Percentiles rank a stretch among this genome's conserved stretches.
These are phyloP conservation scores for Amylocarpus encephaloides DNA, from an alignment of 2,329 filamentous ascomycete species.

Conservation along the genomic window DNA sequence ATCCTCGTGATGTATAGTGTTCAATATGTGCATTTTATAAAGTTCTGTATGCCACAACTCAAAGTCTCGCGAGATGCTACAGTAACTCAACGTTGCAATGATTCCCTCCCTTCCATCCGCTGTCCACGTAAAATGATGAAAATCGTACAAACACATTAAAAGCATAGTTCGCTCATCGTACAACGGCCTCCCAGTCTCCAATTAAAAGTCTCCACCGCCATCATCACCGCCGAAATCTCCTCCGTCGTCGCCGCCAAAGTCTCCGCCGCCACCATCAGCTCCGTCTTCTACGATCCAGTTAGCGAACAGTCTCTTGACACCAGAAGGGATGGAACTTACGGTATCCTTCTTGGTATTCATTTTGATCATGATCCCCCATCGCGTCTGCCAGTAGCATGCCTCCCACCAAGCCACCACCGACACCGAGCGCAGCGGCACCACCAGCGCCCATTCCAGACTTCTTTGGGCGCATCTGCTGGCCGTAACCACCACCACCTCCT, in stretches of 20 bases:
- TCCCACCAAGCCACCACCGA: slow-evolving; percentile 75
- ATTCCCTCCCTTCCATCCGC: too few relatives aligned
- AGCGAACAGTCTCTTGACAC: background rate
- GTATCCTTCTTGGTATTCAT: slow-evolving; percentile 49
- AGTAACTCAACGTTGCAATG: too few relatives aligned
- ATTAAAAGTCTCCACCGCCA: slow-evolving; percentile 11
- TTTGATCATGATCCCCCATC: slow-evolving; percentile 54
- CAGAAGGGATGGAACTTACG: slow-evolving; percentile 17
- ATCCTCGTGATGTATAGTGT: too few relatives aligned
- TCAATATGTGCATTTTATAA: too few relatives aligned
- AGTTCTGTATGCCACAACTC: too few relatives aligned
- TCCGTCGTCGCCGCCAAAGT: slow-evolving; percentile 13
- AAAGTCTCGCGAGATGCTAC: too few relatives aligned
- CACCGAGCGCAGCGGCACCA: slow-evolving; percentile 63
- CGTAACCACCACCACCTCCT: slow-evolving; percentile 21
- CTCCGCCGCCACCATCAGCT: slow-evolving; percentile 11
- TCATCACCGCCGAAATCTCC: slow-evolving; percentile 28
- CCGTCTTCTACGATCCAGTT: slow-evolving; percentile 15
- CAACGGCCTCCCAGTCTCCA: background rate
- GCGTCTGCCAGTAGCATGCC: slow-evolving; percentile 66
- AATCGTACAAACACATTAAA: too few relatives aligned
- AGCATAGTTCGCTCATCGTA: background rate
- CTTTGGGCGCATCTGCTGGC: slow-evolving; percentile 37
- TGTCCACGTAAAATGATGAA: too few relatives aligned
- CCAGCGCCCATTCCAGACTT: slow-evolving; percentile 61